A percentile compares a stretch with the other conserved stretches of the same genome.
Evolutionary conservation across 2,329 filamentous ascomycete species (phyloP).

Genomic region (Paramyrothecium roridum): DNA sequence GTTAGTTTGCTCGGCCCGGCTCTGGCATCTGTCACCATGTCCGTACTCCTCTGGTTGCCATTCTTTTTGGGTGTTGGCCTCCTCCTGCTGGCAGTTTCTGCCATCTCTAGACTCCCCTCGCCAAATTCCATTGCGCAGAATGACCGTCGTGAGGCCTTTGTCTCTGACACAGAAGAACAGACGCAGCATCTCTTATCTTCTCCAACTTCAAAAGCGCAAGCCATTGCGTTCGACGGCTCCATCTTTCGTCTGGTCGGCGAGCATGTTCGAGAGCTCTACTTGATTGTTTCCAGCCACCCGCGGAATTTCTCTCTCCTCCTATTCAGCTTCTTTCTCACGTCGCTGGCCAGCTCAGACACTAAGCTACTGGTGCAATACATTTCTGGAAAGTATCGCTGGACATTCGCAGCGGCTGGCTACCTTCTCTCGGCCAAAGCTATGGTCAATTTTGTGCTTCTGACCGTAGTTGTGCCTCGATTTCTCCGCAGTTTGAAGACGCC

Average conservation of each 20-base stretch:
- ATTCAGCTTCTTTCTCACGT: constrained; percentile 42
- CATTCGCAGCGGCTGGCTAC: constrained; percentile 43
- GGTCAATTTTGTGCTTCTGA: constrained; percentile 43
- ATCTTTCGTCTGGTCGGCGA: constrained; percentile 11
- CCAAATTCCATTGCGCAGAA: not conserved
- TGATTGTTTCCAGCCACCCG: constrained; percentile 31
- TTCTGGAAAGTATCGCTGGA: constrained; percentile 45
- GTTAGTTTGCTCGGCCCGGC: constrained; percentile 43
- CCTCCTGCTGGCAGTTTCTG: constrained; percentile 9
- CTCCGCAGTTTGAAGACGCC: constrained; percentile 16
- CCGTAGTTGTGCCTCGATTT: constrained; percentile 35
- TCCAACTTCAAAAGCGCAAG: constrained; percentile 32
- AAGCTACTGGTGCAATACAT: constrained; percentile 49
- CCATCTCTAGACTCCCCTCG: constrained; percentile 11
- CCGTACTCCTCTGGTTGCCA: constrained; percentile 37
- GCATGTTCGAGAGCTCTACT: constrained; percentile 21
- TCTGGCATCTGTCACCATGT: constrained; percentile 43
- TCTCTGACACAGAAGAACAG: constrained; percentile 24
- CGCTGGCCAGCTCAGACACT: constrained; percentile 48
- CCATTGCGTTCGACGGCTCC: constrained; percentile 7
- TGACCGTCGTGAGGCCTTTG: not conserved
- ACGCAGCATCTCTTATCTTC: constrained; percentile 35
- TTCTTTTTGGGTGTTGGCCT: constrained; percentile 23
- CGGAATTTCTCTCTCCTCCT: constrained; percentile 40
- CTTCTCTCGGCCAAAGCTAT: constrained; percentile 45